A percentile compares a stretch with the other conserved stretches of the same genome.
Conservation (phyloP, 768 basidiomycete genomes). For the Leccinum obscurum region DNA sequence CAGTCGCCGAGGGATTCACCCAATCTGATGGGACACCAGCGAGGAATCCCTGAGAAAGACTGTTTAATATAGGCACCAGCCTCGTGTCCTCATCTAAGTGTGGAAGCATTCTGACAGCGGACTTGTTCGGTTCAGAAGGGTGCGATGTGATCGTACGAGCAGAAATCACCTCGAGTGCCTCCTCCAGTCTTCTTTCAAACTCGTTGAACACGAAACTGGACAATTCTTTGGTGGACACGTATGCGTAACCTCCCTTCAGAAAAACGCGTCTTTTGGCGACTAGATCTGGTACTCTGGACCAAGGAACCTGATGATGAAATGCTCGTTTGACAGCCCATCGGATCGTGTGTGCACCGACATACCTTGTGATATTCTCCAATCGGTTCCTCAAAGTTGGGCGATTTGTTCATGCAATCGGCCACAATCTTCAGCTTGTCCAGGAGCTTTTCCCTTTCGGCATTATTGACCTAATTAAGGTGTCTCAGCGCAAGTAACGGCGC, state of each 20-base stretch:
- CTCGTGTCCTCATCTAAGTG: conserved; percentile 94
- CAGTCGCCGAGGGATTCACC: conserved; percentile 52
- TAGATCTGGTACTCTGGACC: conserved; percentile 93
- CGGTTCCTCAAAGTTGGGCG: not conserved
- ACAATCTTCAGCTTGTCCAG: conserved; percentile 45
- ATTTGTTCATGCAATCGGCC: conserved; percentile 19
- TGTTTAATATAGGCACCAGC: conserved; percentile 82
- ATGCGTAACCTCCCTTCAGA: conserved; percentile 82
- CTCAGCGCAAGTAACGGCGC: conserved; percentile 2
- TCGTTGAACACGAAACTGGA: conserved; percentile 87
- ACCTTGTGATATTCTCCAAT: conserved; percentile 70
- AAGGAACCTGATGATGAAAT: conserved; percentile 69
- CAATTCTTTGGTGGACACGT: conserved; percentile 74
- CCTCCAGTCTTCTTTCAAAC: conserved; percentile 71
- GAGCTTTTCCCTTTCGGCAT: conserved; percentile 54
- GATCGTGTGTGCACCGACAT: conserved; percentile 1
- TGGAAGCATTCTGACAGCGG: conserved; percentile 83
- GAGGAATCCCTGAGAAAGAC: conserved; percentile 91
- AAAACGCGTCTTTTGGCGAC: conserved; percentile 81
- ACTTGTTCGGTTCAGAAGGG: conserved; percentile 41
- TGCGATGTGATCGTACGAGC: not conserved
- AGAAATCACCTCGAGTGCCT: conserved; percentile 69
- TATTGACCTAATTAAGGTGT: conserved; percentile 47
- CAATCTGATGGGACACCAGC: conserved; percentile 89
- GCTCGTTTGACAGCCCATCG: not conserved